Evolutionary conservation across 2,329 filamentous ascomycete species (phyloP).

Genomic region (Dendrostoma leiphaemia): DNA sequence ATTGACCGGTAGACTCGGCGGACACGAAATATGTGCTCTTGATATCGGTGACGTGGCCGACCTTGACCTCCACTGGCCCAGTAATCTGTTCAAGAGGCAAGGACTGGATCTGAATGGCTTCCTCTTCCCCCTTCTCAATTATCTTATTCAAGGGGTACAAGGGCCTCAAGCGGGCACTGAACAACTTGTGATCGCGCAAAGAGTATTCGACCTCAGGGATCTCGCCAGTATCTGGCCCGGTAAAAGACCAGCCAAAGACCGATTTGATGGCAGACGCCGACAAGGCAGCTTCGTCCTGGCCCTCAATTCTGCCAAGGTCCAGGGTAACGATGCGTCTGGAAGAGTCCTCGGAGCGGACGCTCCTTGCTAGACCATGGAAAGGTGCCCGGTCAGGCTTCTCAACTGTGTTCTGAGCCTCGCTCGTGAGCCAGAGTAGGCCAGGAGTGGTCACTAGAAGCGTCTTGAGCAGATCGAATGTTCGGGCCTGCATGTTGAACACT

Average conservation of each 20-base stretch:
- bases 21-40: conserved; percentile 21
- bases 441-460: conserved; percentile 34
- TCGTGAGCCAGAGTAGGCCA: conserved; percentile 47
- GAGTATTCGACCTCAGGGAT: conserved; percentile 42
- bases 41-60: conserved; percentile 4
- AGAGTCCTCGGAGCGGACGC: conserved; percentile 48
- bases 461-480: conserved; percentile 40
- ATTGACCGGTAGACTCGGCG: conserved; percentile 5
- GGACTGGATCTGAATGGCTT: neutral
- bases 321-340: conserved; percentile 41
- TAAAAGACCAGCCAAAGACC: conserved; percentile 26
- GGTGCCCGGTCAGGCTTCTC: conserved; percentile 35
- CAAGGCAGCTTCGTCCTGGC: neutral
- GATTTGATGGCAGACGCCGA: neutral
- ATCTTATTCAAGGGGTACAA: conserved; percentile 39
- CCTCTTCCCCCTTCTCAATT: conserved; percentile 35
- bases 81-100: neutral
- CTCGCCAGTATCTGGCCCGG: conserved; percentile 14
- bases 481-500: conserved; percentile 38
- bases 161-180: conserved; percentile 44
- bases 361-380: conserved; percentile 45
- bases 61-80: conserved; percentile 20
- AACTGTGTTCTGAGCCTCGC: conserved; percentile 37
- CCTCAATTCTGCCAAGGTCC: conserved; percentile 31
- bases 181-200: conserved; percentile 34